Evolutionary conservation across 805 yeast species (phyloP).

Genomic region (Wickerhamomyces queroliae): DNA sequence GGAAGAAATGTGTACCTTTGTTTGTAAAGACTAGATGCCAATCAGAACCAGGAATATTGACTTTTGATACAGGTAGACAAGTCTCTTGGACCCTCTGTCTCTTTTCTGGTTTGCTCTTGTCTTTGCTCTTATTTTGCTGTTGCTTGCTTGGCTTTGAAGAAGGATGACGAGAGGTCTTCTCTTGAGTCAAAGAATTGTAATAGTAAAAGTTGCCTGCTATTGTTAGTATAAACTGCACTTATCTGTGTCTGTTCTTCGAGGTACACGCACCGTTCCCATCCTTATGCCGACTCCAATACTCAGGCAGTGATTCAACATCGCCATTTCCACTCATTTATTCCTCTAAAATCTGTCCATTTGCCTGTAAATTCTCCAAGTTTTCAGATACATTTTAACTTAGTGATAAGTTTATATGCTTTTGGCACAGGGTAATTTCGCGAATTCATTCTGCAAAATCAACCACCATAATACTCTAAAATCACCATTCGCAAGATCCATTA

Average conservation of each 20-base stretch:
- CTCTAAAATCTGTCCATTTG: too few species aligned
- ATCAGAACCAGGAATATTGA: constrained; percentile 11
- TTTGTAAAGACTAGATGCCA: constrained; percentile 39
- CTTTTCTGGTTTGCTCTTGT: background rate
- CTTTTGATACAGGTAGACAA: background rate
- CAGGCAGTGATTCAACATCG: constrained; percentile 12
- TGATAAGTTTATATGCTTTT: too few species aligned
- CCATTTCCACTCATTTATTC: background rate
- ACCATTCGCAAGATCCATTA: constrained; percentile 10
- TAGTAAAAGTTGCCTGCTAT: constrained; percentile 28
- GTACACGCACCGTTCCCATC: constrained; percentile 29
- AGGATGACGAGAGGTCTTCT: constrained; percentile 35
- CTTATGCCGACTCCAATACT: constrained; percentile 30
- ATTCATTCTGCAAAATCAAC: too few species aligned
- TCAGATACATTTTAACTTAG: too few species aligned
- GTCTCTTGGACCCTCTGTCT: constrained; percentile 2
- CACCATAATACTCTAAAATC: too few species aligned
- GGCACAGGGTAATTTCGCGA: too few species aligned
- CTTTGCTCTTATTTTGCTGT: background rate
- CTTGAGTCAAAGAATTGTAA: constrained; percentile 29
- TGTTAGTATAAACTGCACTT: background rate
- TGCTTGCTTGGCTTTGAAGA: too few species aligned
- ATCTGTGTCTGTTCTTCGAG: background rate
- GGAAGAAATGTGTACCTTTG: constrained; percentile 37
- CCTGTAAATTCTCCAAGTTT: too few species aligned